Base-by-base conservation (phyloP, 345 rosid genomes). In the Anacardium occidentale region DNA sequence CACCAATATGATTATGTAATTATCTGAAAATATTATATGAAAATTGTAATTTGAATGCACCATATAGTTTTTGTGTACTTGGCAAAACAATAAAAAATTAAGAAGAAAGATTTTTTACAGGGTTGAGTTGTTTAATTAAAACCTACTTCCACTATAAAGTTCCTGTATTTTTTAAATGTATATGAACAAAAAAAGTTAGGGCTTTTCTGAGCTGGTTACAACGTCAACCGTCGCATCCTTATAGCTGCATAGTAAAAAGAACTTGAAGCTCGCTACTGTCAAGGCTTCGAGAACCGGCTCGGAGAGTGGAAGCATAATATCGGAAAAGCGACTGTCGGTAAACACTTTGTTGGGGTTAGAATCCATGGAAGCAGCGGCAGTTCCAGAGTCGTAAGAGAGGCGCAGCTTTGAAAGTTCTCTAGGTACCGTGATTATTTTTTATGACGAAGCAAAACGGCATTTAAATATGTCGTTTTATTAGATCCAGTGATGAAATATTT, bases 141-240 rank as follows among this genome's bases (percentile, higher is more conserved):
- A n/a, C n/a, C n/a, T n/a, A n/a, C n/a, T n/a, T n/a, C n/a, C n/a
- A n/a, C n/a, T n/a, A n/a, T n/a, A n/a, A n/a, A n/a, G n/a, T n/a
- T n/a, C n/a, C n/a, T n/a, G n/a, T n/a, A n/a, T n/a, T n/a, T n/a
- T n/a, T n/a, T n/a, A n/a, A n/a, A n/a, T n/a, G n/a, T n/a, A n/a
- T n/a, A n/a, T n/a, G 98, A 2, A 92, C 77, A 10, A 94, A 71
- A 76, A 92, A 94, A 24, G 98, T 95, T 48, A 94, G 87, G 75
- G 97, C 90, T 86, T 94, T 94, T 97, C 98, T 20, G 93, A 90
- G 64, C 98, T 98, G n/a, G 95, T 92, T 75, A 92, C 92, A 47
- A 97, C 97, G 75, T 92, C 97, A 74, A 92, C 96, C 21, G 96
- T 86, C 4, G 92, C 99, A 75, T 95, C 98, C 81, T 92, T 92